A percentile compares a stretch with the other conserved stretches of the same genome.
phyloP scores from a whole-genome alignment of 2,329 filamentous ascomycete genomes.

The Dryadomyces quercus-mongolicae region DNA sequence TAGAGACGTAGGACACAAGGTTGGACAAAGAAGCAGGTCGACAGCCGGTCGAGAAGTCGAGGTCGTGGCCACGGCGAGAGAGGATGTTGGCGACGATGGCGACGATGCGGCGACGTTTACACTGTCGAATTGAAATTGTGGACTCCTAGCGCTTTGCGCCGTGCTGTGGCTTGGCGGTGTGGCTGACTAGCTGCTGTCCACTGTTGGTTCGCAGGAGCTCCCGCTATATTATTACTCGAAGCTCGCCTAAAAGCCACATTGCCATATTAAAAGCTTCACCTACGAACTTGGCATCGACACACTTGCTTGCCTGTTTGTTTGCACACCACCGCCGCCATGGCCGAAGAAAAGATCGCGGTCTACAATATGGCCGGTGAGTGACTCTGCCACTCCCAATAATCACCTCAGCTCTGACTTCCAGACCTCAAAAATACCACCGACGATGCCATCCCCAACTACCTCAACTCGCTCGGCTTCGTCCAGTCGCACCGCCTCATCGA shows the following conservation, averaged over 20 bases:
- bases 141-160: too few species aligned
- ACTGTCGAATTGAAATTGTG: too few species aligned
- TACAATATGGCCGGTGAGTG: slow-evolving; percentile 52
- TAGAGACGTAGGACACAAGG: neutral
- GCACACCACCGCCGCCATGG: slow-evolving; percentile 20
- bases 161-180: too few species aligned
- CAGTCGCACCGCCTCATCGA: slow-evolving; percentile 75
- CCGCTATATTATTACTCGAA: neutral
- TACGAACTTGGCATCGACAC: neutral
- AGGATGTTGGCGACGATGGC: too few species aligned
- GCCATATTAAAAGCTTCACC: slow-evolving; percentile 3
- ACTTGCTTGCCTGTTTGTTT: too few species aligned
- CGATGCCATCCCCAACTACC: slow-evolving; percentile 87
- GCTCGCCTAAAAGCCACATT: slow-evolving; percentile 5
- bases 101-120: neutral
- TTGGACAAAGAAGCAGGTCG: neutral
- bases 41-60: too few species aligned
- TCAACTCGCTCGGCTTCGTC: slow-evolving; percentile 74
- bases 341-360: slow-evolving; percentile 48
- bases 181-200: too few species aligned
- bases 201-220: too few species aligned
- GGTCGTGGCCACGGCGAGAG: neutral
- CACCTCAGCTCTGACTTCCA: slow-evolving; percentile 31
- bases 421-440: slow-evolving; percentile 96
- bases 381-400: too few species aligned